Conservation (phyloP, 2,329 filamentous ascomycete species). For the Penicillium sp. region DNA sequence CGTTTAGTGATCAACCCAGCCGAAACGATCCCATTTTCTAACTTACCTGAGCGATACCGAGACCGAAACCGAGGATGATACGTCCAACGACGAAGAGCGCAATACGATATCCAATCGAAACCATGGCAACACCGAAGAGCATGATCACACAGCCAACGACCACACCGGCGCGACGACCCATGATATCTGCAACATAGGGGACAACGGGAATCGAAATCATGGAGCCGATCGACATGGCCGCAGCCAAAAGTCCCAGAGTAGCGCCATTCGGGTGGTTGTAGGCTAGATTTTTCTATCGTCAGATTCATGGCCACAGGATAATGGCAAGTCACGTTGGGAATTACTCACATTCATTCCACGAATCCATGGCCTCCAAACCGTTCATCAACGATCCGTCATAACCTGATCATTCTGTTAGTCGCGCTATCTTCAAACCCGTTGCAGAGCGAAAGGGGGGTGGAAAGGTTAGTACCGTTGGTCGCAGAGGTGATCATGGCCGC, state of each 20-base stretch:
- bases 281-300: background rate
- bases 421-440: no score
- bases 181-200: conserved; percentile 52
- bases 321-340: background rate
- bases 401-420: conserved; percentile 26
- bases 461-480: conserved; percentile 19
- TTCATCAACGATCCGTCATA: conserved; percentile 55
- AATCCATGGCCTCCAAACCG: conserved; percentile 50
- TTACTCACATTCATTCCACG: conserved; percentile 49
- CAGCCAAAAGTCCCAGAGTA: conserved; percentile 50
- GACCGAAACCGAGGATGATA: conserved; percentile 44
- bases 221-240: conserved; percentile 55
- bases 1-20: background rate
- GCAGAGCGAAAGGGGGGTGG: no score
- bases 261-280: background rate
- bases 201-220: conserved; percentile 54
- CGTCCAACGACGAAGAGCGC: conserved; percentile 52
- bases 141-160: conserved; percentile 52
- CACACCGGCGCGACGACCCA: conserved; percentile 52
- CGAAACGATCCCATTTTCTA: background rate
- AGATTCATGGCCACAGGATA: background rate
- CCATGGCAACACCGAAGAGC: conserved; percentile 51
- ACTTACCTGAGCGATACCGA: conserved; percentile 29
- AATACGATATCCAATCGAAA: conserved; percentile 42
- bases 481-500: conserved; percentile 31